Conservation (phyloP, 352 stramenopile genomes). For the Pythium oligandrum region DNA sequence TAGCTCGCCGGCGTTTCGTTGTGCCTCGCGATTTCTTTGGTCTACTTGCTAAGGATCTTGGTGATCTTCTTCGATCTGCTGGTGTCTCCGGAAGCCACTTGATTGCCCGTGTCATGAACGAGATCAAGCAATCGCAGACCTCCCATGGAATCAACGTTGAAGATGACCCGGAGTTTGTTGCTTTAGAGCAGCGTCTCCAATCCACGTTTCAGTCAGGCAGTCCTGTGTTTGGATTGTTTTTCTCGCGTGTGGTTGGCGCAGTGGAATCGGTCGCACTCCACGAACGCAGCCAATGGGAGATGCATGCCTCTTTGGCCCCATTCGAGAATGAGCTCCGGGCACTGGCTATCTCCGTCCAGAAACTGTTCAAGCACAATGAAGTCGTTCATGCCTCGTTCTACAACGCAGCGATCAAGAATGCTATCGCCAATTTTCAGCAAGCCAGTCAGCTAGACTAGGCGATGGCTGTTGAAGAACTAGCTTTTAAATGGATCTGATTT, state of each 20-base stretch:
- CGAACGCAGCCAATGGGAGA: conserved; percentile 13
- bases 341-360: conserved; percentile 23
- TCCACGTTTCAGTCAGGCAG: conserved; percentile 40
- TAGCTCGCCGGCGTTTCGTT: conserved; percentile 24
- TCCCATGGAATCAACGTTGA: conserved; percentile 12
- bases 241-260: conserved; percentile 25
- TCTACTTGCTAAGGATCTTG: conserved; percentile 26
- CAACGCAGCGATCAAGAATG: conserved; percentile 31
- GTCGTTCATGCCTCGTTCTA: conserved; percentile 56
- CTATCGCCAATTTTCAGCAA: conserved; percentile 1
- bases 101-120: conserved; percentile 39
- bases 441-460: too few relatives aligned
- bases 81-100: conserved; percentile 47
- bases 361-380: conserved; percentile 68
- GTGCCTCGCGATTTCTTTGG: conserved; percentile 27
- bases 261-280: conserved; percentile 23
- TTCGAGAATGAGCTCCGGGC: conserved; percentile 42
- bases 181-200: conserved; percentile 39
- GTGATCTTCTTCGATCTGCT: conserved; percentile 33
- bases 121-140: conserved; percentile 16
- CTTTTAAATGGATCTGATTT: too few relatives aligned
- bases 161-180: conserved; percentile 21
- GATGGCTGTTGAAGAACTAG: too few relatives aligned
- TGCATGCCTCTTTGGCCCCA: conserved; percentile 47
- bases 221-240: conserved; percentile 57